Evolutionary conservation across 371 early-diverging fungal genomes (phyloP), one percentile per base, ranked within the genome.

Genomic region (Conidiobolus incongruus): DNA sequence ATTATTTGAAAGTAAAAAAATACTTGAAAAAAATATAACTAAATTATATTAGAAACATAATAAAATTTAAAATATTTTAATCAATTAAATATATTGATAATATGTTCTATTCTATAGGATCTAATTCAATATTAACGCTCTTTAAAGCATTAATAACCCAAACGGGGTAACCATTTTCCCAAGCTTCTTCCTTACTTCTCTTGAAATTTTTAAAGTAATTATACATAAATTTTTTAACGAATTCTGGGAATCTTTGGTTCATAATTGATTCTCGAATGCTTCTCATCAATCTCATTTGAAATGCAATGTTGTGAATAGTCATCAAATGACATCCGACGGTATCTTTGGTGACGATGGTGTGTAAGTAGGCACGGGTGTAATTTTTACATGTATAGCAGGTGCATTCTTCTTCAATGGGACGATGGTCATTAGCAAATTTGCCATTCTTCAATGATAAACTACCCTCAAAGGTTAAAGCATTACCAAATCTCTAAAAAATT

Each of bases 401-500:
- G 64, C 96, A 95, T 28, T 72, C 77, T 44, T 64, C 65, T 48
- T 85, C 85, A 40, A 88, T 81, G 0, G 87, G 89, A 17, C 59
- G 57, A 46, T 64, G 63, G 51, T 89, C 88, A 19, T 60, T 47
- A 16, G 62, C 62, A 54, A 59, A 75, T 50, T 65, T 63, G 16
- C 66, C 68, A 31, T 74, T 66, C 48, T 66, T 74, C 39, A 83
- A 55, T 10, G 68, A 53, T 35, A 92, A 49, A 33, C 81, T 69
- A 11, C 91, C 93, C 2, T 70, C 58, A 53, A 79, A 70, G 13
- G 80, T 79, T 38, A 95, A 67, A 4, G 82, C 86, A 51, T 80
- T 83, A 21, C 96, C 96, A 55, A 92, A 93, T 39, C 96, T 74
- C n/a, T n/a, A n/a, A n/a, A n/a, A n/a, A n/a, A n/a, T n/a, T n/a